phyloP scores from a whole-genome alignment of 2,329 filamentous ascomycete genomes.

The Thermochaetoides dissita region DNA sequence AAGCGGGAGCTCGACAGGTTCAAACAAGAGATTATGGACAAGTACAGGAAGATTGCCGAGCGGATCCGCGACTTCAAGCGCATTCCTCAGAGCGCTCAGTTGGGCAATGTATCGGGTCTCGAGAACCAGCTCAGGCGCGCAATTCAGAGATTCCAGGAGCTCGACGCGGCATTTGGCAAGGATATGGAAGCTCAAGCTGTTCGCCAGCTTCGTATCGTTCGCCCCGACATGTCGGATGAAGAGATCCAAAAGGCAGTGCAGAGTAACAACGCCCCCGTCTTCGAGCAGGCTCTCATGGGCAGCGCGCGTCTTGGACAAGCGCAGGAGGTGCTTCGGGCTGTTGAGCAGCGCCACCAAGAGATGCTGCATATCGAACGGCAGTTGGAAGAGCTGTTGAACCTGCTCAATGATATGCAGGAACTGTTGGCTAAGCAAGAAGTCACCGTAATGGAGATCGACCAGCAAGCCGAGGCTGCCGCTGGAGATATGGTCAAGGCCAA shows the following conservation, averaged over 20 bases:
- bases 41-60: conserved; percentile 66
- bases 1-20: conserved; percentile 59
- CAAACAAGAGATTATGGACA: conserved; percentile 65
- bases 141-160: conserved; percentile 67
- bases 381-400: conserved; percentile 71
- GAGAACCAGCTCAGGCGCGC: conserved; percentile 65
- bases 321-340: conserved; percentile 62
- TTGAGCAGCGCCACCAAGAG: conserved; percentile 69
- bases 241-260: conserved; percentile 69
- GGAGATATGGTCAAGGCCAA: conserved; percentile 78
- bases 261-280: conserved; percentile 58
- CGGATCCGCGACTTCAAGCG: conserved; percentile 74
- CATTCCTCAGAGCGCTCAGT: conserved; percentile 57
- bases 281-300: conserved; percentile 73
- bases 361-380: conserved; percentile 87
- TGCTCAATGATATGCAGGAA: conserved; percentile 82
- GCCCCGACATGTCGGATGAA: conserved; percentile 62
- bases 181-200: conserved; percentile 71
- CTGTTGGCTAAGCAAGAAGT: conserved; percentile 78
- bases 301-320: conserved; percentile 71
- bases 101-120: conserved; percentile 67
- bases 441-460: conserved; percentile 66
- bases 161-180: conserved; percentile 69
- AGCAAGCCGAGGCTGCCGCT: conserved; percentile 72
- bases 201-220: conserved; percentile 80